phyloP scores from a whole-genome alignment of 768 basidiomycete genomes.

The Lyophyllum atratum region DNA sequence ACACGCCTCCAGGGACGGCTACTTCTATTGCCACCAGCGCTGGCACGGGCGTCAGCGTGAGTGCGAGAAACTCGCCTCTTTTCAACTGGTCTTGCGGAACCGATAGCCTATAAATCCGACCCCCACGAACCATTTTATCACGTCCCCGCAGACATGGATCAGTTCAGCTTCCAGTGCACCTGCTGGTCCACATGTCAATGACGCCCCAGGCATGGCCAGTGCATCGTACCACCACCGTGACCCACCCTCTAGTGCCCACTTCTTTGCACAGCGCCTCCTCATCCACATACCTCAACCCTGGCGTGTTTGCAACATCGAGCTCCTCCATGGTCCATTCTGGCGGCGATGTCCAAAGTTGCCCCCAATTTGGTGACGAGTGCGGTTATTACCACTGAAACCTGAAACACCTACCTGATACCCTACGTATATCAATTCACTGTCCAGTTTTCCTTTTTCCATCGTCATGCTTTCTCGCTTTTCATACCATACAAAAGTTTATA shows the following conservation, averaged over 20 bases:
- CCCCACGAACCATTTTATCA: conserved; percentile 43
- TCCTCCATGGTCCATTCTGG: conserved; percentile 31
- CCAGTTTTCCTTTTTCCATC: neutral
- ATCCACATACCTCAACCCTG: conserved; percentile 20
- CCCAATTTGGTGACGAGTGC: conserved; percentile 47
- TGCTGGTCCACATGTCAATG: conserved; percentile 26
- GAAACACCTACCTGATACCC: neutral
- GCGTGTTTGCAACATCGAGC: conserved; percentile 25
- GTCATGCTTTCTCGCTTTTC: neutral
- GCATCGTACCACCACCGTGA: conserved; percentile 31
- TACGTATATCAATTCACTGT: neutral
- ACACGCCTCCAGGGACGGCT: conserved; percentile 63
- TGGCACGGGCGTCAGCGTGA: conserved; percentile 41
- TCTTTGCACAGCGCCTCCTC: conserved; percentile 21
- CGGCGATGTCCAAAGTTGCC: conserved; percentile 40
- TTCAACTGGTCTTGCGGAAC: conserved; percentile 38
- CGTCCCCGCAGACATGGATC: conserved; percentile 46
- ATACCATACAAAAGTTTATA: conserved; percentile 1
- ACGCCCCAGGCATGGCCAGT: conserved; percentile 28
- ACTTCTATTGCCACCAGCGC: conserved; percentile 50
- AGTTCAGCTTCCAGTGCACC: conserved; percentile 52
- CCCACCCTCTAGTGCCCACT: conserved; percentile 24
- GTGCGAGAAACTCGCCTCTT: conserved; percentile 42
- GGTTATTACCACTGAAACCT: conserved; percentile 33
- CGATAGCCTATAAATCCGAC: conserved; percentile 34